Evolutionary conservation across 768 basidiomycete species (phyloP), one percentile per base, ranked within the genome.

Genomic region (Cystoderma amianthinum): DNA sequence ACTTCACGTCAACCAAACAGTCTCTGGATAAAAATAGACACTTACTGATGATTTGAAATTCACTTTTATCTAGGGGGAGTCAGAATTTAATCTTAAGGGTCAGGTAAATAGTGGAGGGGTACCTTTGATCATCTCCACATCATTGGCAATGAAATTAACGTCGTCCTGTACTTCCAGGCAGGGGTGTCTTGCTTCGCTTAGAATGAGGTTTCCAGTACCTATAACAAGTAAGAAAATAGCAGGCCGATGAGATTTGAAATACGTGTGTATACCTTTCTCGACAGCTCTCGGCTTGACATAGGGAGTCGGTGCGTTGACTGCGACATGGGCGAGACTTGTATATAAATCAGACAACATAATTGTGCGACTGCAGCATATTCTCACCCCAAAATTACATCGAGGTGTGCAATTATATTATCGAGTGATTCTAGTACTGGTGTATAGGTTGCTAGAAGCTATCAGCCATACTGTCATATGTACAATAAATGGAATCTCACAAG

Each of bases 91-190:
- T 37, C 28, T 7, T 9, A 32, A 40, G n/a, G n/a, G 28, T 17
- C 21, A 17, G 24, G 30, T 39, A 9, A 17, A 22, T 25, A 35
- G 9, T 23, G 25, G 13, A 19, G 10, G 49, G 65, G 41, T 49
- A 80, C 88, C 82, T 67, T 91, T 92, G 36, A 86, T 77, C 89
- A 98, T 91, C 57, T 93, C 82, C 24, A 96, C 81, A 53, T 98
- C 90, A 55, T 98, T 99, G 1, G 94, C 74, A 50, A 99, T 98
- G 59, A 98, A 98, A 52, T 76, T 84, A 32, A 99, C 73, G 30
- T 92, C 96, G 38, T 97, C 95, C 55, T 97, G 93, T 3, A 95
- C 85, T 59, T 99, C 96, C 15, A 99, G 68, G 52, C 95, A 97
- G 11, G 96, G 96, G 64, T 99, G 96, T 18, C 96, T 72, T 9